Conservation (phyloP, 1,284 basidiomycete species). For the Sporisorium scitamineum region DNA sequence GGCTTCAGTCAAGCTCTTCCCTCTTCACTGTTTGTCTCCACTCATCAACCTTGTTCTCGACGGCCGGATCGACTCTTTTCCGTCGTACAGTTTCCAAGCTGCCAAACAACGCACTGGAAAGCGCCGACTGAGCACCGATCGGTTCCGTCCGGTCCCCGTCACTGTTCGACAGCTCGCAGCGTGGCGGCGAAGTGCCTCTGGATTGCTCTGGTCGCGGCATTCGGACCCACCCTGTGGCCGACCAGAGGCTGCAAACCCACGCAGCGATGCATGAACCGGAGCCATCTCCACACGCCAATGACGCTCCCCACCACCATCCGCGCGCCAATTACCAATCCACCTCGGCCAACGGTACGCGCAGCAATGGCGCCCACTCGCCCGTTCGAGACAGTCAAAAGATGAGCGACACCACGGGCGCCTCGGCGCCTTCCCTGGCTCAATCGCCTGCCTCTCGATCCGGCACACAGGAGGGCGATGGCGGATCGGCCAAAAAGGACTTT, state of each 20-base stretch:
- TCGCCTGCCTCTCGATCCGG: conserved; percentile 22
- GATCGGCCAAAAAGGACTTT: conserved; percentile 43
- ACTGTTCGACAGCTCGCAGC: not conserved
- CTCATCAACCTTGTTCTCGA: not conserved
- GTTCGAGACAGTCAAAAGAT: conserved; percentile 28
- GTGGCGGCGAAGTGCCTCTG: not conserved
- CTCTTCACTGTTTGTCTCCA: not conserved
- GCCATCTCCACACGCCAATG: not conserved
- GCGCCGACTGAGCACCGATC: conserved; percentile 17
- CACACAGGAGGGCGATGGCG: conserved; percentile 19
- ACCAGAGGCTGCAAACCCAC: not conserved
- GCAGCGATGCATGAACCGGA: conserved; percentile 7
- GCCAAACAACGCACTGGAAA: not conserved
- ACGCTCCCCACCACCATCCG: conserved; percentile 3
- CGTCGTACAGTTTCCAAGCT: not conserved
- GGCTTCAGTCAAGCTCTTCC: not conserved
- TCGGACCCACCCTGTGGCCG: not conserved
- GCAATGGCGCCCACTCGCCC: conserved; percentile 28
- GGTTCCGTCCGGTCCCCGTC: conserved; percentile 1
- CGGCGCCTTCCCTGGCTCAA: conserved; percentile 2
- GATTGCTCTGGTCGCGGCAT: conserved; percentile 4
- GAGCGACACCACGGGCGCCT: conserved; percentile 21
- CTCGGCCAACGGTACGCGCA: conserved; percentile 3
- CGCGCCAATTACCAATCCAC: not conserved
- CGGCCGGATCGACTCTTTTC: conserved; percentile 28